Evolutionary conservation across 2,329 filamentous ascomycete genomes (phyloP).

Genomic region (Clarireedia monteithiana): DNA sequence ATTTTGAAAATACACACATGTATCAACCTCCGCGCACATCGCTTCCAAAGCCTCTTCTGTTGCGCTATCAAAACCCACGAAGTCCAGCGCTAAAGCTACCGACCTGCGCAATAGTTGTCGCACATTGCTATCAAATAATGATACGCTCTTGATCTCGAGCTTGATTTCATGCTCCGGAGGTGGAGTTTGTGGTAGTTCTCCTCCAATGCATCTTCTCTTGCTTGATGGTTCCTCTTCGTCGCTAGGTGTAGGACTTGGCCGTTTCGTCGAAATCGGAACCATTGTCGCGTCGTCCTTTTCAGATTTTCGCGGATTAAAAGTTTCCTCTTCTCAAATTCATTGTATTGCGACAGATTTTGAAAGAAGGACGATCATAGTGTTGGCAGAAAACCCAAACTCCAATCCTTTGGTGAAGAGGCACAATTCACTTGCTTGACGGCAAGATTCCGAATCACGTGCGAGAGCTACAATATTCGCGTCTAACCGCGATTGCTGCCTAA

Average conservation of each 20-base stretch:
- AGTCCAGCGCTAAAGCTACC: slow-evolving; percentile 46
- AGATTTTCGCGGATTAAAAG: not conserved
- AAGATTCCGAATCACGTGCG: slow-evolving; percentile 4
- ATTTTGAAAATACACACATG: slow-evolving; percentile 38
- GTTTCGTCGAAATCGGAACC: slow-evolving; percentile 20
- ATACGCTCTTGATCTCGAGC: not conserved
- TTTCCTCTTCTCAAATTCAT: not conserved
- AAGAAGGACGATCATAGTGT: not conserved
- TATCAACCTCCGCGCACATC: slow-evolving; percentile 47
- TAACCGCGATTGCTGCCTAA: not conserved
- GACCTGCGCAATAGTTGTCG: slow-evolving; percentile 40
- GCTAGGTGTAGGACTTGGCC: slow-evolving; percentile 20
- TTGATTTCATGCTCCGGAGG: slow-evolving; percentile 18
- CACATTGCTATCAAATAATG: slow-evolving; percentile 26
- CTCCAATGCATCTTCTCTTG: slow-evolving; percentile 22
- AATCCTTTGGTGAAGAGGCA: not conserved
- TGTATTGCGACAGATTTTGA: not conserved
- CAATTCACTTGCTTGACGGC: not conserved
- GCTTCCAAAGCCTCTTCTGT: slow-evolving; percentile 50
- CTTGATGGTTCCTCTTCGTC: slow-evolving; percentile 21
- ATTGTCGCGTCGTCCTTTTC: not conserved
- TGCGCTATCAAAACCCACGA: slow-evolving; percentile 51
- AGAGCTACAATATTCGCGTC: too few relatives aligned
- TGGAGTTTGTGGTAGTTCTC: slow-evolving; percentile 18
- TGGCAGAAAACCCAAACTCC: not conserved